Base-by-base conservation (phyloP, 306 rosid species). In the Medicago ruthenica region DNA sequence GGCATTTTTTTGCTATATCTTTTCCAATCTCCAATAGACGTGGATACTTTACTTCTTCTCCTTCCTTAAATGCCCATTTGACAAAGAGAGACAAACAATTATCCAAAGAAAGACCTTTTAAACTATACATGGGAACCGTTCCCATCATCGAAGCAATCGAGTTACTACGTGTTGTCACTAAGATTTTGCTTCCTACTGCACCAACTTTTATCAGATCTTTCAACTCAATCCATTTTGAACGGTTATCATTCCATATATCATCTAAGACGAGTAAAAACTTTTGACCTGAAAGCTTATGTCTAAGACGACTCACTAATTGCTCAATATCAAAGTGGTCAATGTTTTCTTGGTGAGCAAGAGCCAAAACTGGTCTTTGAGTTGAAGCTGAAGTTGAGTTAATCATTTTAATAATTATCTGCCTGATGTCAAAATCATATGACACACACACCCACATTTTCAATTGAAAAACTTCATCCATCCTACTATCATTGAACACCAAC, bases 401-500 rank as follows among this genome's bases (percentile, higher is more conserved):
- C 27, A 76, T 76, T 51, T 76, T 53, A 12, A 48, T 21, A 9
- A 76, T 27, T 7, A 65, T 7, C n/a, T 18, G 44, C 16, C 47
- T 41, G 17, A 39, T 37, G 27, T 76, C 67, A 54, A 76, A 76
- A n/a, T 76, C 73, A 20, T 31, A 31, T 18, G 18, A 50, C 57
- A 76, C 8, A 76, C 74, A 51, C 16, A 50, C 80, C 3, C 73
- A 48, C 16, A 48, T 48, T n/a, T 48, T 48, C 73, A 36, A n/a
- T n/a, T n/a, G n/a, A n/a, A n/a, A n/a, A n/a, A n/a, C n/a, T n/a
- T n/a, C n/a, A n/a, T n/a, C n/a, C n/a, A n/a, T n/a, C n/a, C n/a
- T n/a, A n/a, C n/a, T n/a, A n/a, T n/a, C n/a, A n/a, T n/a, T n/a
- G n/a, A n/a, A n/a, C n/a, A n/a, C n/a, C n/a, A n/a, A n/a, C n/a